A percentile compares a stretch with the other conserved stretches of the same genome.
These are phyloP conservation scores for Neocucurbitaria cava DNA, from an alignment of 2,329 filamentous ascomycete genomes.

Conservation along the genomic window DNA sequence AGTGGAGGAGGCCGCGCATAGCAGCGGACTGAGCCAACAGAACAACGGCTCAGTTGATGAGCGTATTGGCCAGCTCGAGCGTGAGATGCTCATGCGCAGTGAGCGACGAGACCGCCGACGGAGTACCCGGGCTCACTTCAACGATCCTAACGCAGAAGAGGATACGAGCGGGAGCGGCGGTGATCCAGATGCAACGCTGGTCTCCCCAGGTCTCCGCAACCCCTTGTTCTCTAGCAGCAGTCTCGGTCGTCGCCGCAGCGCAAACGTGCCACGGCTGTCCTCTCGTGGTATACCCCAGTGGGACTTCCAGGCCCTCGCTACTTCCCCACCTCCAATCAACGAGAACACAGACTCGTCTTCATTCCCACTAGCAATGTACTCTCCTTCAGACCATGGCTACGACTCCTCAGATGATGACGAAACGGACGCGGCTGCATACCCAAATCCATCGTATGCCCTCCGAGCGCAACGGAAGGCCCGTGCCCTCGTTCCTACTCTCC, in stretches of 20 bases:
- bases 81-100: conserved; percentile 58
- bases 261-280: conserved; percentile 19
- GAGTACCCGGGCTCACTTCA: conserved; percentile 27
- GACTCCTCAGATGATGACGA: conserved; percentile 36
- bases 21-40: conserved; percentile 47
- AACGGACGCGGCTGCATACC: conserved; percentile 23
- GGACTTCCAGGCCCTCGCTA: conserved; percentile 17
- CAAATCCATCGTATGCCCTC: conserved; percentile 33
- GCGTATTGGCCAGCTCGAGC: conserved; percentile 61
- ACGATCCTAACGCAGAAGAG: conserved; percentile 40
- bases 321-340: conserved; percentile 21
- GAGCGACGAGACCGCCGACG: conserved; percentile 43
- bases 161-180: conserved; percentile 57
- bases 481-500: conserved; percentile 51
- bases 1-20: conserved; percentile 52
- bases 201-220: conserved; percentile 34
- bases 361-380: conserved; percentile 21
- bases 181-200: conserved; percentile 50
- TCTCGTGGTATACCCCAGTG: conserved; percentile 20
- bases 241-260: conserved; percentile 27
- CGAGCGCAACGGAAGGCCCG: conserved; percentile 26
- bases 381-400: conserved; percentile 32
- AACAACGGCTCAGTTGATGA: conserved; percentile 58
- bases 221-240: conserved; percentile 27
- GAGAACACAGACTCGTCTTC: conserved; percentile 27